A percentile compares a stretch with the other conserved stretches of the same genome.
phyloP scores from a whole-genome alignment of 208 protist species.

The Leishmania braziliensis region DNA sequence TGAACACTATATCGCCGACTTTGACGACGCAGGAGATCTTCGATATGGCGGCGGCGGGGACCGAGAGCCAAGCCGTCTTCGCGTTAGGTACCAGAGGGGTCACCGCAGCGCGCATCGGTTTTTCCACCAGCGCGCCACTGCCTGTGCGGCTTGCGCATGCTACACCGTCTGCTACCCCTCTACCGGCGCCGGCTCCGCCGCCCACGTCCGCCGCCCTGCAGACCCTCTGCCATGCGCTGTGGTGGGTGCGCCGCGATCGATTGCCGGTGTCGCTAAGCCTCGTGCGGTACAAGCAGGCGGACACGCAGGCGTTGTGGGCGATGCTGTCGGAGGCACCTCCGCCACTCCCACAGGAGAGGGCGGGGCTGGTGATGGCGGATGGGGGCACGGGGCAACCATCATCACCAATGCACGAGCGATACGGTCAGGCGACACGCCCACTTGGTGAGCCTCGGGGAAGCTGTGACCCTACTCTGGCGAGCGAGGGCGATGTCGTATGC shows the following conservation, averaged over 20 bases:
- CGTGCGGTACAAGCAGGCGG: constrained; percentile 31
- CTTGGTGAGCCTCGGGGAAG: not conserved
- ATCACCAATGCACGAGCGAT: not conserved
- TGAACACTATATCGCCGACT: not conserved
- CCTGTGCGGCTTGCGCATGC: not conserved
- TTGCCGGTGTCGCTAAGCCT: constrained; percentile 52
- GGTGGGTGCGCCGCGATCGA: constrained; percentile 45
- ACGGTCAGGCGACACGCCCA: no score
- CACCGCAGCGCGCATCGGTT: not conserved
- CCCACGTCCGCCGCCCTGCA: constrained; percentile 19
- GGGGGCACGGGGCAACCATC: not conserved
- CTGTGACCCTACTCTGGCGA: no score
- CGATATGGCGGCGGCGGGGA: not conserved
- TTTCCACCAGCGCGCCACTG: not conserved
- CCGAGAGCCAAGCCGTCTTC: not conserved
- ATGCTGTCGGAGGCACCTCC: not conserved
- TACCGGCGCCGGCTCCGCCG: not conserved
- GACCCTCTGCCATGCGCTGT: constrained; percentile 42
- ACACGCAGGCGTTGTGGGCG: constrained; percentile 33
- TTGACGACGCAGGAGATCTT: not conserved
- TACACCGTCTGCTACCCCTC: not conserved
- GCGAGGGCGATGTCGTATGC: not conserved
- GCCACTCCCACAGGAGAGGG: not conserved
- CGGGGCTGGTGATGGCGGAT: not conserved
- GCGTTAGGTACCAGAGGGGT: not conserved